Conservation (phyloP, 192 early-diverging fungal genomes). For the Radiomyces spectabilis region DNA sequence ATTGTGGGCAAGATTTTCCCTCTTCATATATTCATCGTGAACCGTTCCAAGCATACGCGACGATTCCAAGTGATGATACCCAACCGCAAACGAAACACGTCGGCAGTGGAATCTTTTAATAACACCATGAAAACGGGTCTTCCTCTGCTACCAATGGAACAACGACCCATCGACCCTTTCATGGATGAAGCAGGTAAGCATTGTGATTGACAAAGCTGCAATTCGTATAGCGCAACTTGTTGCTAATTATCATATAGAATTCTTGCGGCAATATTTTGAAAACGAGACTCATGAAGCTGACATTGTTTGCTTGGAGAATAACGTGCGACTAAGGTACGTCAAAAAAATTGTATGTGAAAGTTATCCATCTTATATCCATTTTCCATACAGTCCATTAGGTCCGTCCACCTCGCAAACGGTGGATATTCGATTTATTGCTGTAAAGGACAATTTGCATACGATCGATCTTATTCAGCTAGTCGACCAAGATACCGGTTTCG, state of each 20-base stretch:
- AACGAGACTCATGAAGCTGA: slow-evolving; percentile 53
- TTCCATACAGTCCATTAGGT: slow-evolving; percentile 37
- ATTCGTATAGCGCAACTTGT: no score
- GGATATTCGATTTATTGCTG: slow-evolving; percentile 49
- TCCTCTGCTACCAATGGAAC: slow-evolving; percentile 35
- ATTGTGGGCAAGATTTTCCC: slow-evolving; percentile 46
- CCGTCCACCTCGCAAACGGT: slow-evolving; percentile 50
- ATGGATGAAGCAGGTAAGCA: slow-evolving; percentile 42
- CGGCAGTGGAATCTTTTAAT: no score
- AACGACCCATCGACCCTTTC: slow-evolving; percentile 44
- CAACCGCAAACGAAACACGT: slow-evolving; percentile 38
- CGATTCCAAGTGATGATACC: slow-evolving; percentile 48
- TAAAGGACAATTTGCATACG: slow-evolving; percentile 47
- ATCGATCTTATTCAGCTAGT: slow-evolving; percentile 51
- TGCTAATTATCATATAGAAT: slow-evolving; percentile 27
- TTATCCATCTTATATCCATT: not conserved
- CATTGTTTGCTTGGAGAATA: slow-evolving; percentile 52
- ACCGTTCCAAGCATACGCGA: slow-evolving; percentile 42
- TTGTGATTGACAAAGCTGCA: not conserved
- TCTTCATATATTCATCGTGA: slow-evolving; percentile 47
- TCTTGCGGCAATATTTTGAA: slow-evolving; percentile 45
- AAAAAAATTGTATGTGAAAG: not conserved
- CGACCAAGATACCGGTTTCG: slow-evolving; percentile 55
- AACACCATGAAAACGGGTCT: slow-evolving; percentile 24
- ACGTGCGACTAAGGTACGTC: slow-evolving; percentile 47